Percentiles rank a stretch among this genome's conserved stretches.
These are phyloP conservation scores for Saccharomycopsis javanensis DNA, from an alignment of 805 yeast species.

Conservation along the genomic window DNA sequence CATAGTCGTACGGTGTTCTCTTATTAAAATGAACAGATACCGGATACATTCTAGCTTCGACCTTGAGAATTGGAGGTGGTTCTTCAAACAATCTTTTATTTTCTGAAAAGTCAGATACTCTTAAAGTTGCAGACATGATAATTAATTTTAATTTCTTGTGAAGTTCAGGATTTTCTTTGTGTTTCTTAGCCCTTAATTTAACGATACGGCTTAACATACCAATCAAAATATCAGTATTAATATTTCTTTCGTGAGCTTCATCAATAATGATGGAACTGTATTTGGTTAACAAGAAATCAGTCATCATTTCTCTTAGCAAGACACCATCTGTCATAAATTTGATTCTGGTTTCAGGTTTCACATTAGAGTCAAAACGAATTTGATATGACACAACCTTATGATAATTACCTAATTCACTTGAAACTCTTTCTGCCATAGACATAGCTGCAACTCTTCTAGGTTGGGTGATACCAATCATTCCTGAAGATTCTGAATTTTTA, in stretches of 20 bases:
- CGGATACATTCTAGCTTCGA: constrained; percentile 90
- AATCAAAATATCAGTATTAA: constrained; percentile 89
- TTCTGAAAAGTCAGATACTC: constrained; percentile 89
- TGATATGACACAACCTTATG: constrained; percentile 67
- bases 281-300: constrained; percentile 67
- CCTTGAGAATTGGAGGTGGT: constrained; percentile 82
- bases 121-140: constrained; percentile 93
- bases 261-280: constrained; percentile 86
- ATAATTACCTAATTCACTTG: constrained; percentile 65
- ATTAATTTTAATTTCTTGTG: constrained; percentile 65
- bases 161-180: constrained; percentile 36
- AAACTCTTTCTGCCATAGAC: constrained; percentile 78
- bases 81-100: constrained; percentile 54
- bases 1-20: constrained; percentile 65
- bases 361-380: constrained; percentile 67
- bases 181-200: constrained; percentile 52
- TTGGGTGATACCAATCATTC: constrained; percentile 95
- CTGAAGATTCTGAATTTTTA: constrained; percentile 55
- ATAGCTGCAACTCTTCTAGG: constrained; percentile 93
- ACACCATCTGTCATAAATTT: constrained; percentile 97
- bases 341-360: constrained; percentile 55
- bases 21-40: constrained; percentile 86
- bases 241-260: constrained; percentile 96
- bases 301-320: constrained; percentile 82
- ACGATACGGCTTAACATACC: constrained; percentile 90